These are phyloP conservation scores for Takashimella koratensis DNA, from an alignment of 1,284 basidiomycete genomes.

Conservation along the genomic window DNA sequence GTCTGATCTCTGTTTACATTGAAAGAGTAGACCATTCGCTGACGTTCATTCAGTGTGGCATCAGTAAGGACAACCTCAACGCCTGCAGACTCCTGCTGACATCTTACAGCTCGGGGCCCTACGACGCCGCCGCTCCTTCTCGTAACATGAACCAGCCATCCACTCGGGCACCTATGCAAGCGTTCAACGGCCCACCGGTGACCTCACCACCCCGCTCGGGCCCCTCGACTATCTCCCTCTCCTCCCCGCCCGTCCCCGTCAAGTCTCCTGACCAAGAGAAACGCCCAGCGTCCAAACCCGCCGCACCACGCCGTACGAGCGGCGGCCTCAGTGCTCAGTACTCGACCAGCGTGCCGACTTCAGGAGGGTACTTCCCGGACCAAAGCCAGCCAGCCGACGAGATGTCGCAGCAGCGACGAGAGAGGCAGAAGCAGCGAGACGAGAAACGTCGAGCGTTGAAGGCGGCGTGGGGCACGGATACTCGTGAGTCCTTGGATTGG, in stretches of 20 bases:
- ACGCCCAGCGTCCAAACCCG: background rate
- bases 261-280: background rate
- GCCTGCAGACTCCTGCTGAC: slow-evolving; percentile 1
- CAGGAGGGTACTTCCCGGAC: slow-evolving; percentile 46
- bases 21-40: background rate
- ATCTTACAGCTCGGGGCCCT: slow-evolving; percentile 41
- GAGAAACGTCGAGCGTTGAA: slow-evolving; percentile 45
- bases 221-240: slow-evolving; percentile 23
- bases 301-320: slow-evolving; percentile 21
- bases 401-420: slow-evolving; percentile 26
- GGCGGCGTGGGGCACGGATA: slow-evolving; percentile 49
- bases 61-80: slow-evolving; percentile 29
- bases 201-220: slow-evolving; percentile 14
- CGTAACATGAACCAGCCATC: slow-evolving; percentile 40
- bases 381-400: slow-evolving; percentile 28
- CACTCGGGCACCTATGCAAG: slow-evolving; percentile 45
- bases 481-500: slow-evolving; percentile 32
- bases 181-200: slow-evolving; percentile 27
- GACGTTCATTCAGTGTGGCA: slow-evolving; percentile 41
- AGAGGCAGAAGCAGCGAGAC: slow-evolving; percentile 41
- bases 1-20: slow-evolving; percentile 7
- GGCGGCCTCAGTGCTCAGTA: slow-evolving; percentile 46
- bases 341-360: slow-evolving; percentile 44
- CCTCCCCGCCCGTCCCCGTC: slow-evolving; percentile 15
- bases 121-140: slow-evolving; percentile 49